Evolutionary conservation across 2,329 filamentous ascomycete genomes (phyloP), one percentile per base, ranked within the genome.

Genomic region (Fusarium irregulare): DNA sequence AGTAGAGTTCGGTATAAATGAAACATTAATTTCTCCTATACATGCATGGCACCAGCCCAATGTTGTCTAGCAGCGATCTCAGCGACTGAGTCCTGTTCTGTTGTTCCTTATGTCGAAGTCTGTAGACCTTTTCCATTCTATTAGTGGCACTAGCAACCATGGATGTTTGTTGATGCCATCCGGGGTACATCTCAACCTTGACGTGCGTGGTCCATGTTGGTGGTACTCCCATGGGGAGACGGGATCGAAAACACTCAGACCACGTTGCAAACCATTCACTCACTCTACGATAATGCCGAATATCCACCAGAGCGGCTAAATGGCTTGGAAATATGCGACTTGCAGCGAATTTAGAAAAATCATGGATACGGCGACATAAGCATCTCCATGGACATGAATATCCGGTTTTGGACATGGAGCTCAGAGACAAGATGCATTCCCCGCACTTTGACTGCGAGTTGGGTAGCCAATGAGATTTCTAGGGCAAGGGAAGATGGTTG

Each of bases 391-490:
- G 60, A 60, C 14, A 65, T 65, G 21, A 23, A 47, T 37, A 32
- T 65, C 61, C 60, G 66, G 45, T 32, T 51, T 12, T 56, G 25
- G 23, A 53, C 41, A 55, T 23, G 42, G 55, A 66, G 25, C 44
- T 53, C 34, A 58, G 40, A 64, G 37, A 50, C 50, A 37, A 30
- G 56, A 54, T 68, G 42, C 63, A 47, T 70, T 71, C 67, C 67
- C 62, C 67, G 67, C 66, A 70, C 41, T 55, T 55, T 53, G 18
- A 30, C 42, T 46, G 27, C 16, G 42, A 47, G 7, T 46, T 53
- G 42, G 37, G 40, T 37, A 47, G 50, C 57, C 67, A 68, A 67
- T 70, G 25, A 20, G 45, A 46, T 60, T 50, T 60, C 34, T 65
- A 27, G 28, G 37, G 42, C n/a, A 53, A 53, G 45, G 37, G 49